Evolutionary conservation across 176 grass and related monocot genomes (phyloP).

Genomic region (Eleusine indica): DNA sequence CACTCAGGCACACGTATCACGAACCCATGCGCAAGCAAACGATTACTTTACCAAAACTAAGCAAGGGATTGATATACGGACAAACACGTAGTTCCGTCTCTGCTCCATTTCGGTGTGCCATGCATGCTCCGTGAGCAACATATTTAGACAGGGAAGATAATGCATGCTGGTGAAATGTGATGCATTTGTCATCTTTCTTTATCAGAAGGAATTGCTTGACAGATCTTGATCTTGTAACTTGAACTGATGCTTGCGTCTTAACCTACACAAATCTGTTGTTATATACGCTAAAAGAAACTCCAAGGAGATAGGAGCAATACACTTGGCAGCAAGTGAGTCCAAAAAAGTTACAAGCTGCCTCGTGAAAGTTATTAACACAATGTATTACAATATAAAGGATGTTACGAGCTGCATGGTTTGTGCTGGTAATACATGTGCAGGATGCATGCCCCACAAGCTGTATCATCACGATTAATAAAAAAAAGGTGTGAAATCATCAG

Average conservation of each 20-base stretch:
- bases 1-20: neutral
- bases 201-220: neutral
- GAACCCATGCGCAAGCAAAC: neutral
- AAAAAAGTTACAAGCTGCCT: conserved; percentile 26
- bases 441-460: conserved; percentile 14
- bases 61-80: conserved; percentile 15
- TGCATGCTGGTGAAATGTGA: conserved; percentile 16
- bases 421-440: neutral
- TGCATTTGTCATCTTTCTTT: neutral
- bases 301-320: conserved; percentile 22
- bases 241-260: conserved; percentile 17
- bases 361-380: neutral
- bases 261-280: neutral
- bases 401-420: neutral
- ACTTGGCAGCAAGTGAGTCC: neutral
- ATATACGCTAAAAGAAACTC: neutral
- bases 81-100: neutral
- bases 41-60: neutral
- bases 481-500: neutral
- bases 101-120: neutral
- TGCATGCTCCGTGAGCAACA: conserved; percentile 12
- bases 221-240: neutral
- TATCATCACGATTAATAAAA: conserved; percentile 16
- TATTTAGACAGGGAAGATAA: conserved; percentile 22
- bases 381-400: neutral